Conservation (phyloP, 1,284 basidiomycete species). For the Veloporphyrellus conicus region DNA sequence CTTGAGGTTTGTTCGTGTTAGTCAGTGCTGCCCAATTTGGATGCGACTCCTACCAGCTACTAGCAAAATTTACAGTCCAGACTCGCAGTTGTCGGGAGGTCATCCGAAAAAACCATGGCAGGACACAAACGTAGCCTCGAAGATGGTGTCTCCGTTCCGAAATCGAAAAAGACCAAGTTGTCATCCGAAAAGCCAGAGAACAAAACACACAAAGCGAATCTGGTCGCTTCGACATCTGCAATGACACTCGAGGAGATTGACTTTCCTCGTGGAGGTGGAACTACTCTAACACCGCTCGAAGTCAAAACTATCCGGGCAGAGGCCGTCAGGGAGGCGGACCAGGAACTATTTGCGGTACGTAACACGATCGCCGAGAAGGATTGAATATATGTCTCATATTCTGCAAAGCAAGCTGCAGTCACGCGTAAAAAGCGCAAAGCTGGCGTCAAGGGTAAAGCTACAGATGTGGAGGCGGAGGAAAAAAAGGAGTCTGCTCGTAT, state of each 20-base stretch:
- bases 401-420: slow-evolving; percentile 13
- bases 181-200: slow-evolving; percentile 25
- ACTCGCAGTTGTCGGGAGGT: too few relatives aligned
- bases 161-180: slow-evolving; percentile 54
- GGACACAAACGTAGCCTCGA: slow-evolving; percentile 59
- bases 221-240: slow-evolving; percentile 33
- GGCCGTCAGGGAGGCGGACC: slow-evolving; percentile 78
- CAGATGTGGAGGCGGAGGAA: slow-evolving; percentile 23
- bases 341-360: slow-evolving; percentile 68
- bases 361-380: slow-evolving; percentile 6
- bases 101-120: slow-evolving; percentile 34
- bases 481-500: slow-evolving; percentile 58
- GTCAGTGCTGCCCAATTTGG: slow-evolving; percentile 17
- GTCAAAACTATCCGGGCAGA: slow-evolving; percentile 84
- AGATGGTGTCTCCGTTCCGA: slow-evolving; percentile 44
- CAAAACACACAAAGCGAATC: slow-evolving; percentile 28
- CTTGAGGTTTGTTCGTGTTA: slow-evolving; percentile 1
- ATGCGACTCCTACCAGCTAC: neutral
- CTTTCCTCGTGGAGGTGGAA: slow-evolving; percentile 90
- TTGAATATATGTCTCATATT: slow-evolving; percentile 8
- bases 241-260: slow-evolving; percentile 76
- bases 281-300: slow-evolving; percentile 84
- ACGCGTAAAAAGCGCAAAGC: slow-evolving; percentile 47
- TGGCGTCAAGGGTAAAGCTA: slow-evolving; percentile 40
- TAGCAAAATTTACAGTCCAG: slow-evolving; percentile 10